These are phyloP conservation scores for Grigorovia yakushimaensis DNA, from an alignment of 805 yeast species.

Conservation along the genomic window DNA sequence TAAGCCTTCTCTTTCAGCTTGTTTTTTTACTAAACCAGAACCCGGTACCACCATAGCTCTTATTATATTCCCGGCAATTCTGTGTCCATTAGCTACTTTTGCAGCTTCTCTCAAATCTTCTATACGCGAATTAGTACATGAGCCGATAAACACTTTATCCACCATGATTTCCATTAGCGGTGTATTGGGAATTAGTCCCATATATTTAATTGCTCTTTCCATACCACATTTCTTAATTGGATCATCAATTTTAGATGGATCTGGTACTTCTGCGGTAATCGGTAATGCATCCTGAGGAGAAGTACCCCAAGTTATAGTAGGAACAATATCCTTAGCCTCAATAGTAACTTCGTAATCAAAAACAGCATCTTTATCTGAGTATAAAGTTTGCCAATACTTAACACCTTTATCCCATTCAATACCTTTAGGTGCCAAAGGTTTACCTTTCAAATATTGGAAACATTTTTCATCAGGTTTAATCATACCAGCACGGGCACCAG, in stretches of 20 bases:
- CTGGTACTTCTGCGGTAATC: slow-evolving; percentile 82
- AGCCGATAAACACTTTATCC: slow-evolving; percentile 95
- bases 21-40: slow-evolving; percentile 85
- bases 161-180: slow-evolving; percentile 65
- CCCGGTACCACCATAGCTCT: slow-evolving; percentile 94
- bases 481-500: slow-evolving; percentile 99
- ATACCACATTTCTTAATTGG: slow-evolving; percentile 73
- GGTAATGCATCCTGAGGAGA: slow-evolving; percentile 99
- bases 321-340: slow-evolving; percentile 76
- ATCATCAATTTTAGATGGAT: slow-evolving; percentile 65
- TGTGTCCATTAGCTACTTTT: slow-evolving; percentile 78
- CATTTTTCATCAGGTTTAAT: slow-evolving; percentile 90
- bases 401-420: slow-evolving; percentile 94
- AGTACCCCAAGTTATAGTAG: slow-evolving; percentile 99
- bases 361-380: slow-evolving; percentile 80
- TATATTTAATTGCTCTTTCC: slow-evolving; percentile 84
- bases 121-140: slow-evolving; percentile 95
- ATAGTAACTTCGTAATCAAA: slow-evolving; percentile 80
- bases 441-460: slow-evolving; percentile 78
- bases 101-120: slow-evolving; percentile 97
- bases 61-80: slow-evolving; percentile 72
- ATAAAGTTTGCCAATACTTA: slow-evolving; percentile 79
- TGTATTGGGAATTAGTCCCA: slow-evolving; percentile 80
- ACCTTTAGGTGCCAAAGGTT: slow-evolving; percentile 92
- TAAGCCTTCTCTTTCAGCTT: slow-evolving; percentile 92